Evolutionary conservation across 2,329 filamentous ascomycete genomes (phyloP), one percentile per base, ranked within the genome.

Genomic region (Alternaria ethzedia): DNA sequence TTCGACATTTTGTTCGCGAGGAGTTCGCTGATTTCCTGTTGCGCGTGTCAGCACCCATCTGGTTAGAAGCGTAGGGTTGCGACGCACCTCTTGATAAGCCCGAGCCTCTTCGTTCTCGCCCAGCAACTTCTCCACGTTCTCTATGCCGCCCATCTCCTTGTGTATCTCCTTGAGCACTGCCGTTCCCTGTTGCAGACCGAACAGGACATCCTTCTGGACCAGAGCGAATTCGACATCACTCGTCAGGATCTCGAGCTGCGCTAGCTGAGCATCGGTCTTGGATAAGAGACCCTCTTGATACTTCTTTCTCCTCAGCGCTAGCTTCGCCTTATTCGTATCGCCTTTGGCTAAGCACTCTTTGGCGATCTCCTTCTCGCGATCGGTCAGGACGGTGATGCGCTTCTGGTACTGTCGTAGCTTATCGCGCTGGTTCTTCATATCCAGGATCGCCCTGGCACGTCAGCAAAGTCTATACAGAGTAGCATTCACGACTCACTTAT

Each of bases 361-460:
- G 21, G 96, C 95, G 61, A 97, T 91, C 49, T 90, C 91, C 52
- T 91, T 97, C 83, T 99, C 95, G 69, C 91, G 91, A 77, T 90
- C 88, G 7, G 95, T 97, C 41, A 99, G 88, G 55, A 92, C 86
- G 36, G 90, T 91, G 77, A 99, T 96, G 75, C 92, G 91, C 75
- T 91, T 91, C 82, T 97, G 95, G 84, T 98, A 98, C 80, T 97
- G 94, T 76, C 96, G 94, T 4, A 99, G 90, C 81, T 94, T 96
- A 85, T 99, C 96, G 80, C 96, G 94, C 84, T 98, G 95, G 82
- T 89, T 93, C 84, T 98, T 98, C 84, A 98, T 91, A 83, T 98
- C 94, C 76, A 98, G 91, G 82, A 98, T 97, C 64, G 95, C 95
- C 84, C 94, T 97, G 78, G 46, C 11, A 6, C 32, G 55, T 72